These are phyloP conservation scores for Euphorbia schlechtendalii DNA, from an alignment of 441 rosid species.

Conservation along the genomic window DNA sequence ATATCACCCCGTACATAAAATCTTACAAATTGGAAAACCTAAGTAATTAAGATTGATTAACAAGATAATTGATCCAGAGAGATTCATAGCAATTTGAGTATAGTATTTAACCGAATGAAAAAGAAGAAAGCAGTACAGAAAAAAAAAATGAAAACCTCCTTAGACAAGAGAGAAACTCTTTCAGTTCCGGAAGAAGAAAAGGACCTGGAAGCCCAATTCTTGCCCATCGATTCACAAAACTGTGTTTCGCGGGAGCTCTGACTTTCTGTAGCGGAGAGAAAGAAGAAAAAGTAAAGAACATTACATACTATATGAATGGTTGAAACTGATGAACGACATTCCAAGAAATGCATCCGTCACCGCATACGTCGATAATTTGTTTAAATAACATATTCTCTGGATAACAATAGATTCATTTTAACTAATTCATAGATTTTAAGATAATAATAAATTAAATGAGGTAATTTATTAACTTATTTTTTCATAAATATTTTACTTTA, in stretches of 20 bases:
- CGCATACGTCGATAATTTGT: background rate
- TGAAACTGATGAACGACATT: background rate
- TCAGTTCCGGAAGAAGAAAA: constrained; percentile 36
- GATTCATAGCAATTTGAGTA: constrained; percentile 6
- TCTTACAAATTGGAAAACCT: background rate
- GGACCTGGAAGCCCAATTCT: constrained; percentile 50
- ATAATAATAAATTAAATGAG: too few relatives aligned
- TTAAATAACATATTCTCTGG: background rate
- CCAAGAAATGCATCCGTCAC: background rate
- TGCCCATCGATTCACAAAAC: background rate
- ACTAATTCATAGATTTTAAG: too few relatives aligned
- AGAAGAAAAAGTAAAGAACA: too few relatives aligned
- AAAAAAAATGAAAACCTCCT: constrained; percentile 28
- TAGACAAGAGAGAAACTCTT: constrained; percentile 41
- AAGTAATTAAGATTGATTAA: background rate
- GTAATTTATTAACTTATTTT: too few relatives aligned
- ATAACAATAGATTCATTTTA: too few relatives aligned
- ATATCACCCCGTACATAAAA: background rate
- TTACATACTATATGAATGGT: too few relatives aligned
- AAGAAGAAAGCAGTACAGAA: background rate
- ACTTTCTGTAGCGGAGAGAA: background rate
- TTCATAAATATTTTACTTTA: too few relatives aligned
- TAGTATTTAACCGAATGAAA: constrained; percentile 4
- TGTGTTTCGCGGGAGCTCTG: constrained; percentile 10
- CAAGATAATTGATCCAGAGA: background rate